Evolutionary conservation across 495 filamentous ascomycete genomes (phyloP), one percentile per base, ranked within the genome.

Genomic region (Cenococcum geophilum): DNA sequence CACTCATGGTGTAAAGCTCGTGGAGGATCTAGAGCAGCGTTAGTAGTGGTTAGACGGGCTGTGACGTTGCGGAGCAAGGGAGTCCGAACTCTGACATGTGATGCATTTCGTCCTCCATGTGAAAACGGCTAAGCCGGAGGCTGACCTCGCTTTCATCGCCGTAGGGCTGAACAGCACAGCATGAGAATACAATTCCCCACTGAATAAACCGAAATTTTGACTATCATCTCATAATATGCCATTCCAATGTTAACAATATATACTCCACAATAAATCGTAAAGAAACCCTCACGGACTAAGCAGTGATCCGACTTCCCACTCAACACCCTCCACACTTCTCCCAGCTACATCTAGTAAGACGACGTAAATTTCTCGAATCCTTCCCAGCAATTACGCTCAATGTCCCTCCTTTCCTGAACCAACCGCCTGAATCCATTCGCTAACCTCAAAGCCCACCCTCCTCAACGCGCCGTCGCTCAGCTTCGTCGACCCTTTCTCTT

Each of bases 391-490:
- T 21, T 37, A 32, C 18, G 16, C 22, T 18, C 20, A 65, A 35
- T 25, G 10, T 23, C 54, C 53, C 25, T 42, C 45, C 45, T 22
- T 36, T 48, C 34, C 53, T 43, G 6, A n/a, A 10, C 64, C 58
- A 34, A 76, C 63, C 1, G 57, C 65, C 54, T 81, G 82, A 59
- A 95, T 82, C 79, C 86, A 91, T 73, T 95, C 89, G 25, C 85
- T 78, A 68, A 95, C 84, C 78, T 95, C 90, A 71, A 95, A 95
- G 5, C 85, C 86, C 50, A 95, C 73, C 59, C 89, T 76, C 58
- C 85, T 80, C 65, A 91, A 73, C 20, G 82, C 80, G 68, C 84
- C 86, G 67, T 88, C 86, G 57, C 85, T 84, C 27, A 75, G 69
- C 69, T 63, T 76, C 63, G 18, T 25, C 6, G n/a, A 70, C 67